Percentiles rank a stretch among this genome's conserved stretches.
These are phyloP conservation scores for Chamaecrista fasciculata DNA, from an alignment of 306 rosid genomes.

Conservation along the genomic window DNA sequence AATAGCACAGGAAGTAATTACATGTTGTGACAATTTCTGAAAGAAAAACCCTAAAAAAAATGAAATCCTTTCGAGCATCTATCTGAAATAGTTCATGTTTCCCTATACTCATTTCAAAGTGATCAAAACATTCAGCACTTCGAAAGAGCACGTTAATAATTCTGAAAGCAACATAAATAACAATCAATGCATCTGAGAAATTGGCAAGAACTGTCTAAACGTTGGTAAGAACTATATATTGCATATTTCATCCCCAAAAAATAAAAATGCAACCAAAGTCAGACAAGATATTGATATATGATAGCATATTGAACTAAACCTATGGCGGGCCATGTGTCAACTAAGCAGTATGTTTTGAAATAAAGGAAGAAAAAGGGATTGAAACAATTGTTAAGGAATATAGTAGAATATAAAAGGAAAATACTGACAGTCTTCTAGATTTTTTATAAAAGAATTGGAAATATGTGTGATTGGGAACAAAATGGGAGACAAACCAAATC, in stretches of 20 bases:
- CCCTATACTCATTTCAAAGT: neutral
- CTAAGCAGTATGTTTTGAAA: neutral
- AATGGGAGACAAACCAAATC: neutral
- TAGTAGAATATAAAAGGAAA: neutral
- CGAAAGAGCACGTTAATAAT: neutral
- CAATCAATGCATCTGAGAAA: neutral
- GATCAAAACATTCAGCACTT: neutral
- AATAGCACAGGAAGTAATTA: neutral
- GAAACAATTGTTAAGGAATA: neutral
- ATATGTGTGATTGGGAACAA: neutral
- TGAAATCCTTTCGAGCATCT: slow-evolving; percentile 1
- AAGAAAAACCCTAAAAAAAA: neutral
- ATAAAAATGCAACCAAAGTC: neutral
- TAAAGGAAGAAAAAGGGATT: neutral
- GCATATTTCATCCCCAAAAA: neutral
- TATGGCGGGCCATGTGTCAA: neutral
- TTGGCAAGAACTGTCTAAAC: neutral
- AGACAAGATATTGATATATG: neutral
- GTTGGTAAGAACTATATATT: slow-evolving; percentile 2
- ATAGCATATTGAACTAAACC: neutral
- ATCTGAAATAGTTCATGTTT: neutral
- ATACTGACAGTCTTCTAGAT: neutral
- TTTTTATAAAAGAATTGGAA: neutral
- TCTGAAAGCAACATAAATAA: slow-evolving; percentile 6
- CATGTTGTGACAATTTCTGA: too few species aligned